A percentile compares a stretch with the other conserved stretches of the same genome.
Evolutionary conservation across 306 rosid genomes (phyloP).

Genomic region (Malus asiatica): DNA sequence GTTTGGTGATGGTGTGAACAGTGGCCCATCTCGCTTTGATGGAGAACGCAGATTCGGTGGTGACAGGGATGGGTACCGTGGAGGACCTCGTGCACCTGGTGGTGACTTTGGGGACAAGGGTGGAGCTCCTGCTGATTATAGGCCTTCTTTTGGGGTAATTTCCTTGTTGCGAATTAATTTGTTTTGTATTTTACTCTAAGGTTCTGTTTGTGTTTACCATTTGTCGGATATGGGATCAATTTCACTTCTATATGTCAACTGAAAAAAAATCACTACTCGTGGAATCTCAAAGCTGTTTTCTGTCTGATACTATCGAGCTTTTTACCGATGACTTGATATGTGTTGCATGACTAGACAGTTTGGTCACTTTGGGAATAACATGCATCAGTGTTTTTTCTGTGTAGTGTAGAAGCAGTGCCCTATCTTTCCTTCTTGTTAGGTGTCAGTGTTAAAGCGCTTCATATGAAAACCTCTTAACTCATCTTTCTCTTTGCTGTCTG

Average conservation of each 20-base stretch:
- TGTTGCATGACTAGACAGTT: background rate
- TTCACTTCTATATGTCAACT: background rate
- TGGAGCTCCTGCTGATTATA: conserved; percentile 58
- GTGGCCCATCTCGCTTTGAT: conserved; percentile 46
- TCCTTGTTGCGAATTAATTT: background rate
- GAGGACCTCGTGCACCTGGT: conserved; percentile 45
- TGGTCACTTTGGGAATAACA: background rate
- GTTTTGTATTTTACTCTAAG: background rate
- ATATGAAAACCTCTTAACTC: background rate
- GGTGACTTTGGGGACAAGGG: conserved; percentile 48
- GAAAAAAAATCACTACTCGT: background rate
- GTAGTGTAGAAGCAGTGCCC: background rate
- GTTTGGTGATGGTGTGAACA: background rate
- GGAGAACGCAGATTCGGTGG: conserved; percentile 50
- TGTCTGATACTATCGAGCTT: background rate
- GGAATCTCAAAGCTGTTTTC: background rate
- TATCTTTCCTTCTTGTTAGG: background rate
- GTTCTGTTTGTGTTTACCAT: background rate
- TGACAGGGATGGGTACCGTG: conserved; percentile 51
- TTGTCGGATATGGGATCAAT: background rate
- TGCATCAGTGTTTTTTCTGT: background rate
- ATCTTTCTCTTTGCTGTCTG: background rate
- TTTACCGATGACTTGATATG: background rate
- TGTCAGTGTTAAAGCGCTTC: background rate
- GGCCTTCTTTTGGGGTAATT: conserved; percentile 44